Percentiles rank a stretch among this genome's conserved stretches.
Conservation (phyloP, 805 yeast species). For the Wickerhamiella musiphila region DNA sequence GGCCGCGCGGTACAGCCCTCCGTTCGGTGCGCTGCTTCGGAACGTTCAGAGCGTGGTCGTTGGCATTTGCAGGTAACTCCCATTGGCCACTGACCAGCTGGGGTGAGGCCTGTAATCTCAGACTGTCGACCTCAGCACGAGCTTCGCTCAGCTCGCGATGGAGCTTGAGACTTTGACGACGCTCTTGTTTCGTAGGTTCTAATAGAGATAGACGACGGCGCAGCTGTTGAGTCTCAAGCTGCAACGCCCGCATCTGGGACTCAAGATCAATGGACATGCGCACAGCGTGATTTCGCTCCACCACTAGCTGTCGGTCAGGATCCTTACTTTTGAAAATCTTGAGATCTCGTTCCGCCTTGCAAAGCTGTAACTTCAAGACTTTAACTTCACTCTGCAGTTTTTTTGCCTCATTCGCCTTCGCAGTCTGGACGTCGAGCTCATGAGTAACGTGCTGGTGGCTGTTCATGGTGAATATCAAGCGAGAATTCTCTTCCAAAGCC, state of each 20-base stretch:
- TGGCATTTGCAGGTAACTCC: constrained; percentile 5
- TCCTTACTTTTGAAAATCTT: constrained; percentile 13
- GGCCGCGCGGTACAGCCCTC: constrained; percentile 5
- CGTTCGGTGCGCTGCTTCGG: constrained; percentile 5
- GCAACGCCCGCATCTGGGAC: constrained; percentile 8
- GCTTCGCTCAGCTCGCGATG: constrained; percentile 1
- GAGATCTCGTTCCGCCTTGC: constrained; percentile 18
- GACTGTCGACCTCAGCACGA: constrained; percentile 1
- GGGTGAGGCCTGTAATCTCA: no score
- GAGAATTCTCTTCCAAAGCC: constrained; percentile 9
- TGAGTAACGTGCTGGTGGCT: constrained; percentile 5
- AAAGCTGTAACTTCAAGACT: constrained; percentile 18
- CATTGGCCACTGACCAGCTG: not conserved
- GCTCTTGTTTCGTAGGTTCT: constrained; percentile 3
- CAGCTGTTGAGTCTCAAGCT: constrained; percentile 14
- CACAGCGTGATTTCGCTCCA: constrained; percentile 3
- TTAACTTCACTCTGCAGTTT: constrained; percentile 18
- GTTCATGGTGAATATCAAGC: constrained; percentile 9
- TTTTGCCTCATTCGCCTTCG: constrained; percentile 9
- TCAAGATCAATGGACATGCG: constrained; percentile 2
- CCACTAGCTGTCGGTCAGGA: constrained; percentile 12
- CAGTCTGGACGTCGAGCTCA: constrained; percentile 11
- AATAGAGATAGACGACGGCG: constrained; percentile 6
- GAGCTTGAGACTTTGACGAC: not conserved
- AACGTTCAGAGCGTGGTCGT: constrained; percentile 4